Evolutionary conservation across 257 asterid species (phyloP), one percentile per base, ranked within the genome.

Genomic region (Asclepias syriaca): DNA sequence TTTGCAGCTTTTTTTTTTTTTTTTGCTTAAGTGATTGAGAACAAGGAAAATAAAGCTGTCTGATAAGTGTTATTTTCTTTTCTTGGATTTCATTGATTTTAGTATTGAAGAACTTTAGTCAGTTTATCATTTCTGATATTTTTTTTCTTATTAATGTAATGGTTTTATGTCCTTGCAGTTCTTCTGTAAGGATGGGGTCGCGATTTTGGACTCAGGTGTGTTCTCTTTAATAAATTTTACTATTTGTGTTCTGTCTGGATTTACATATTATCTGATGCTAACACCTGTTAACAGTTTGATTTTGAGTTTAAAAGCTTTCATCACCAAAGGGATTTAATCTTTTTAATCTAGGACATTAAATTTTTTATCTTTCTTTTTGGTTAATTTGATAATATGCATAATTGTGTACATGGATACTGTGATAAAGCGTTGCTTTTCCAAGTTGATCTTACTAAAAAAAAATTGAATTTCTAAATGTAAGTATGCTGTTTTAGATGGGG

Each of bases 171-270:
- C 56, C 32, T 65, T 50, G 77, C 66, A 46, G 49, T 27, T 39
- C 15, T 1, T 63, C 18, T 37, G 4, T 18, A 63, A 72, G 60
- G 60, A 76, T 79, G 85, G 77, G 77, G 2, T 82, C 86, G 34
- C 57, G 75, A 24, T 82, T 82, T 79, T 82, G 81, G 83, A 74
- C 73, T n/a, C 86, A 79, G 83, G 86, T 77, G 58, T 19, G 78
- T 73, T 49, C 48, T 73, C 8, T 3, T 45, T 39, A 16, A 8
- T 37, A 9, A 11, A 14, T 43, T 21, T 34, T 12, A 59, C 32
- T 12, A 27, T 24, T 39, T 13, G 9, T 8, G 15, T 27, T 29
- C 19, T 45, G 10, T 61, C 56, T 29, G 11, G 18, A 6, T 43
- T 27, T 22, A 6, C 2, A 8, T 8, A 2, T 1, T 43, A 46